These are phyloP conservation scores for Pseudogymnoascus sp. DNA, from an alignment of 2,329 filamentous ascomycete species.

Conservation along the genomic window DNA sequence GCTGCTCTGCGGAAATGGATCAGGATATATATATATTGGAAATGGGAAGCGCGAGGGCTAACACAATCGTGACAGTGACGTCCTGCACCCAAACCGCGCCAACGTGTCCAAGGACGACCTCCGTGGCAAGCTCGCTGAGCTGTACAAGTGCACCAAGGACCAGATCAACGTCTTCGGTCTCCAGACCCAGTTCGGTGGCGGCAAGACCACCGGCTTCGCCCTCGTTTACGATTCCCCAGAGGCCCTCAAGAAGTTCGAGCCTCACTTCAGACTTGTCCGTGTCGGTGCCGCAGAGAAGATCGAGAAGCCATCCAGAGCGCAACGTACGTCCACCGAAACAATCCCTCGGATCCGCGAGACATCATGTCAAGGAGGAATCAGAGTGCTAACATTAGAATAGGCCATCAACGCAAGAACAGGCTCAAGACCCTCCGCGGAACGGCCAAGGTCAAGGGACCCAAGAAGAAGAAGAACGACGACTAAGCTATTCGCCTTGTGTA, in stretches of 20 bases:
- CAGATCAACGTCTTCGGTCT: constrained; percentile 98
- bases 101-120: constrained; percentile 99
- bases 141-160: constrained; percentile 98
- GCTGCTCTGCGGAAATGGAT: constrained; percentile 12
- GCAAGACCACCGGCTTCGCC: constrained; percentile 98
- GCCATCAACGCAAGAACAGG: constrained; percentile 99
- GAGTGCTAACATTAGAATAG: constrained; percentile 45
- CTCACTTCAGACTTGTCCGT: constrained; percentile 91
- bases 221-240: constrained; percentile 97
- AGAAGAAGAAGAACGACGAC: constrained; percentile 92
- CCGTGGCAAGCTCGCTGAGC: constrained; percentile 83
- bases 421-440: constrained; percentile 97
- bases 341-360: not conserved
- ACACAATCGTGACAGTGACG: constrained; percentile 61
- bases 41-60: constrained; percentile 8
- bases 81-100: constrained; percentile 96
- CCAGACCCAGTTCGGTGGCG: constrained; percentile 97
- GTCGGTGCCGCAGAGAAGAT: constrained; percentile 89
- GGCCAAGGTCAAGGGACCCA: constrained; percentile 94
- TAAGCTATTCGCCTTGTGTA: constrained; percentile 44
- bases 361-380: not conserved
- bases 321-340: constrained; percentile 66
- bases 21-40: constrained; percentile 17
- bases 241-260: constrained; percentile 99
- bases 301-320: constrained; percentile 97